These are phyloP conservation scores for Leptographium galeiforme DNA, from an alignment of 2,329 filamentous ascomycete species.

Conservation along the genomic window DNA sequence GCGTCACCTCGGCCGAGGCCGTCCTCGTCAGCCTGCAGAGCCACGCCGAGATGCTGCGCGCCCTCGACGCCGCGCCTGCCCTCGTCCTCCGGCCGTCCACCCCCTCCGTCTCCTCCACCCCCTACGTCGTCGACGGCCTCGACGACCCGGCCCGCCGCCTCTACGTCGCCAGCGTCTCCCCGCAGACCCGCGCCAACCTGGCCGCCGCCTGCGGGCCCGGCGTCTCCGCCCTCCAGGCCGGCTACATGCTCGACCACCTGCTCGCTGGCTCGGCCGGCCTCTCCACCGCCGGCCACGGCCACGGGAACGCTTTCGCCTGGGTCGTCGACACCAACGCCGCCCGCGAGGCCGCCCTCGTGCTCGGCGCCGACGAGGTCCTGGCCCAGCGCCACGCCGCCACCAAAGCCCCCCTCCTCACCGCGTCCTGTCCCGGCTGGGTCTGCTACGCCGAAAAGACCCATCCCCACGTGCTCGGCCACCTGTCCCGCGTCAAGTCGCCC, in stretches of 20 bases:
- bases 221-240: constrained; percentile 59
- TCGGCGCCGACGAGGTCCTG: constrained; percentile 64
- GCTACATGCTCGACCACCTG: constrained; percentile 70
- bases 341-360: constrained; percentile 69
- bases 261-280: constrained; percentile 59
- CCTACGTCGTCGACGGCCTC: constrained; percentile 32
- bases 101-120: constrained; percentile 2
- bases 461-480: constrained; percentile 78
- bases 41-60: constrained; percentile 76
- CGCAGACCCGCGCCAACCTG: constrained; percentile 78
- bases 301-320: constrained; percentile 73
- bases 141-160: constrained; percentile 53
- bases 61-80: constrained; percentile 55
- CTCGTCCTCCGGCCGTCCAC: constrained; percentile 22
- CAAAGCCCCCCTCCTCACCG: constrained; percentile 53
- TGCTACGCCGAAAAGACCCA: constrained; percentile 99
- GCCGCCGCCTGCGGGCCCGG: constrained; percentile 68
- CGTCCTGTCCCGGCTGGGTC: constrained; percentile 93
- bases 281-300: constrained; percentile 39
- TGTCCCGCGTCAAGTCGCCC: constrained; percentile 84
- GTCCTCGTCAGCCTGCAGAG: constrained; percentile 93
- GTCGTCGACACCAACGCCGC: constrained; percentile 80
- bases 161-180: constrained; percentile 86
- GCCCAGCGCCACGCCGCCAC: constrained; percentile 21
- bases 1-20: constrained; percentile 92